Base-by-base conservation (phyloP, 1,284 basidiomycete genomes). In the Pascua sp. region DNA sequence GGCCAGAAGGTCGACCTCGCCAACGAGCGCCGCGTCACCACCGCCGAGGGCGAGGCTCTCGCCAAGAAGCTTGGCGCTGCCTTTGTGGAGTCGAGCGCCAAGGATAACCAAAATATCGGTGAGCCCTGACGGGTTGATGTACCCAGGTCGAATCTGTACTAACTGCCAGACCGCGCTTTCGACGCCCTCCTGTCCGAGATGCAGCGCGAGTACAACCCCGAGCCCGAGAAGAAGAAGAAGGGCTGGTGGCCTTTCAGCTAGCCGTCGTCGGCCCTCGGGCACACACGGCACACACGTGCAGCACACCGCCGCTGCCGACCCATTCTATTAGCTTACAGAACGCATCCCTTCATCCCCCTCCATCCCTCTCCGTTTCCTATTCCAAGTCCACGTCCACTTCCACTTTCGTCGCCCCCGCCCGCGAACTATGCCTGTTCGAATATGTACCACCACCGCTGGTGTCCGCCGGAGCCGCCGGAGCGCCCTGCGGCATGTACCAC, bases 1-100 rank as follows among this genome's bases (percentile, higher is more conserved):
- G 95, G 94, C 13, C 90, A 96, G 68, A 99, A 98, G 83, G 83
- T 83, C 56, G 95, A 99, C 80, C 78, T 98, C 55, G 70, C 82
- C 72, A 75, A 52, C n/a, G 72, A 76, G 51, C 60, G 72, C 74
- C 86, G 91, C 78, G 90, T 96, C 24, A 82, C 85, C 52, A 75
- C 80, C 2, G 80, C 83, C 32, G 90, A 94, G 73, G 92, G 86
- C 11, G 80, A 89, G 71, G 83, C 84, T 51, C 81, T 95, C 50
- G 92, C 91, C 16, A 82, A 84, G 67, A 79, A 80, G 56, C 84
- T 88, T 61, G 83, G 85, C 51, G 87, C 90, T 7, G 87, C 86
- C 15, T 95, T 87, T 79, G 81, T 93, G 55, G 93, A 97, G 77
- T 89, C 90, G 9, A 91, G 89, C 66, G 91, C 93, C 45, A 91